Percentiles rank a stretch among this genome's conserved stretches.
These are phyloP conservation scores for Chaetothyriales sp. DNA, from an alignment of 2,329 filamentous ascomycete species.

Conservation along the genomic window DNA sequence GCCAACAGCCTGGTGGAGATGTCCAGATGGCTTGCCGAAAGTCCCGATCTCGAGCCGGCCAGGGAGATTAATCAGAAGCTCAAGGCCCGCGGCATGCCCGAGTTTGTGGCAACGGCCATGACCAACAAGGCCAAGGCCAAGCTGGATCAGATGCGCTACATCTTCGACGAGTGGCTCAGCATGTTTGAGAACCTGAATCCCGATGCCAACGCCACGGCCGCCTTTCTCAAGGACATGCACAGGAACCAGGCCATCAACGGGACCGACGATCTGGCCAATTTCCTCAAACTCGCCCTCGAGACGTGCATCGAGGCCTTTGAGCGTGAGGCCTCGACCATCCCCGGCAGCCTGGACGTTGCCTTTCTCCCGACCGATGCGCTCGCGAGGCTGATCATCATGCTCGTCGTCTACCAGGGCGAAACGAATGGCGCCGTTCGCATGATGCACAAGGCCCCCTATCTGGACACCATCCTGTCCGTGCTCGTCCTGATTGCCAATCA, in stretches of 20 bases:
- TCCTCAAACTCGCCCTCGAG: constrained; percentile 71
- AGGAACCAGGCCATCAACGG: constrained; percentile 57
- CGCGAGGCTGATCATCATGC: constrained; percentile 61
- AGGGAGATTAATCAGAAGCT: constrained; percentile 58
- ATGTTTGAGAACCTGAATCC: constrained; percentile 65
- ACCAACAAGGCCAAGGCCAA: constrained; percentile 47
- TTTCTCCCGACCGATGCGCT: constrained; percentile 64
- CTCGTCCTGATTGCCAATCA: constrained; percentile 69
- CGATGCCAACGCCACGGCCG: constrained; percentile 54
- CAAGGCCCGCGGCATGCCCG: constrained; percentile 38
- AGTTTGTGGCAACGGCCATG: constrained; percentile 42
- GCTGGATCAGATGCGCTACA: constrained; percentile 78
- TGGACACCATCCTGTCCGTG: constrained; percentile 68
- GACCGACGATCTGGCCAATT: constrained; percentile 63
- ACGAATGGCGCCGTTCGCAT: constrained; percentile 44
- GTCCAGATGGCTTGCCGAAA: constrained; percentile 66
- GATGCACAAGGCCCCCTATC: constrained; percentile 53
- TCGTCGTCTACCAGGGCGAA: constrained; percentile 60
- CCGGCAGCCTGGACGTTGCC: constrained; percentile 46
- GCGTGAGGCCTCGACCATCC: constrained; percentile 47
- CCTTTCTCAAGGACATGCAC: constrained; percentile 77
- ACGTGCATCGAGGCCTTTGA: constrained; percentile 67
- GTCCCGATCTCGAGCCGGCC: constrained; percentile 51
- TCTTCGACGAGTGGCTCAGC: constrained; percentile 90
- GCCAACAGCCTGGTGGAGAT: constrained; percentile 68